Percentiles rank a stretch among this genome's conserved stretches.
Conservation (phyloP, 768 basidiomycete species). For the Psilocybe sp. region DNA sequence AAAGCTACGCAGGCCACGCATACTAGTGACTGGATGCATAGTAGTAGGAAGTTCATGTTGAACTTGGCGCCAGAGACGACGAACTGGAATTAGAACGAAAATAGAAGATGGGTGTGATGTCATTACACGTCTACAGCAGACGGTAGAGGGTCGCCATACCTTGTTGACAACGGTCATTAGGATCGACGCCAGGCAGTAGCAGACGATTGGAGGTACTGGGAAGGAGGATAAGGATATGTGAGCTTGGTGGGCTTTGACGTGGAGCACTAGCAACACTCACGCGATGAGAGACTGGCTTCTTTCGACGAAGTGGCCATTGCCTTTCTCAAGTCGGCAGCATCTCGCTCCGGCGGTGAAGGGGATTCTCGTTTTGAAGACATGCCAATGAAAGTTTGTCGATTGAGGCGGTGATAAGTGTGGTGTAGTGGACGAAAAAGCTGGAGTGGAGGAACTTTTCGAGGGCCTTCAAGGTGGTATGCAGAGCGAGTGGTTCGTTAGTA, state of each 20-base stretch:
- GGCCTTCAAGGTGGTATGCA: too few species aligned
- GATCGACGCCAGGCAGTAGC: slow-evolving; percentile 91
- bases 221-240: neutral
- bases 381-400: neutral
- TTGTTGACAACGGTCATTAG: slow-evolving; percentile 98
- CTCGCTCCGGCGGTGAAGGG: slow-evolving; percentile 17
- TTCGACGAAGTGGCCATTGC: slow-evolving; percentile 32
- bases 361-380: slow-evolving; percentile 7
- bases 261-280: slow-evolving; percentile 14
- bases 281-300: slow-evolving; percentile 21
- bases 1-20: slow-evolving; percentile 74
- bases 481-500: too few species aligned
- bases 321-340: slow-evolving; percentile 32
- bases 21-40: slow-evolving; percentile 88
- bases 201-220: slow-evolving; percentile 75
- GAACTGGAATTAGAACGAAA: slow-evolving; percentile 48
- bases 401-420: neutral
- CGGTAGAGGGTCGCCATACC: slow-evolving; percentile 38
- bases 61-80: slow-evolving; percentile 92
- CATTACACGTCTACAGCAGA: neutral
- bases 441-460: too few species aligned
- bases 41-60: slow-evolving; percentile 94
- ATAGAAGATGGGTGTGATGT: neutral
- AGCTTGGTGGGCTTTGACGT: too few species aligned
- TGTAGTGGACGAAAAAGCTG: too few species aligned